A percentile compares a stretch with the other conserved stretches of the same genome.
These are phyloP conservation scores for Silene latifolia DNA, from an alignment of 148 eudicot genomes.

Conservation along the genomic window DNA sequence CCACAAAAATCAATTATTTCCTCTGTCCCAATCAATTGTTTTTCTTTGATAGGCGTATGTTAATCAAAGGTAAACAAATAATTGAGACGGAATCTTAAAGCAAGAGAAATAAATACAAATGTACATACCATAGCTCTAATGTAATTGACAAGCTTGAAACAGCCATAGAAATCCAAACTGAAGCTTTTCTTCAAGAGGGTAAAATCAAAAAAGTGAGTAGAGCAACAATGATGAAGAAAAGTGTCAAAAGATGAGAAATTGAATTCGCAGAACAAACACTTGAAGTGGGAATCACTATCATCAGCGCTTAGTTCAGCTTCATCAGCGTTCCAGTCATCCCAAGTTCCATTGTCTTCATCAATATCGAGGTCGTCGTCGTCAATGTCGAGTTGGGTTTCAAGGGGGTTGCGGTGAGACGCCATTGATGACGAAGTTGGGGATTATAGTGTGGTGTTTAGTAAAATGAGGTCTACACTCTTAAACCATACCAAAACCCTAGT, in stretches of 20 bases:
- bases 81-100: background rate
- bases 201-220: conserved; percentile 58
- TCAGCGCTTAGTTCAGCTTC: conserved; percentile 41
- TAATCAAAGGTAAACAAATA: background rate
- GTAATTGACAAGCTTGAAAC: conserved; percentile 83
- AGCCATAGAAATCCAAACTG: conserved; percentile 65
- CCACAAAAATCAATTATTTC: background rate
- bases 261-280: conserved; percentile 77
- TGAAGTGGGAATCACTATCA: conserved; percentile 30
- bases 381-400: conserved; percentile 5
- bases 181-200: conserved; percentile 34
- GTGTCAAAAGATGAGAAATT: conserved; percentile 27
- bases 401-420: conserved; percentile 23
- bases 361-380: conserved; percentile 27
- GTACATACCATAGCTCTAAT: conserved; percentile 36
- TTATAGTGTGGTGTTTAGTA: no score
- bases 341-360: conserved; percentile 41
- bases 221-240: conserved; percentile 57
- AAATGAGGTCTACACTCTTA: no score
- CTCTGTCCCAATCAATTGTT: background rate
- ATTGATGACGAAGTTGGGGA: conserved; percentile 8
- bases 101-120: background rate
- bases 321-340: conserved; percentile 81
- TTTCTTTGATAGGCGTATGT: no score
- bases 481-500: no score